Percentiles rank a stretch among this genome's conserved stretches.
These are phyloP conservation scores for Kickxella alabastrina DNA, from an alignment of 192 early-diverging fungal species.

Conservation along the genomic window DNA sequence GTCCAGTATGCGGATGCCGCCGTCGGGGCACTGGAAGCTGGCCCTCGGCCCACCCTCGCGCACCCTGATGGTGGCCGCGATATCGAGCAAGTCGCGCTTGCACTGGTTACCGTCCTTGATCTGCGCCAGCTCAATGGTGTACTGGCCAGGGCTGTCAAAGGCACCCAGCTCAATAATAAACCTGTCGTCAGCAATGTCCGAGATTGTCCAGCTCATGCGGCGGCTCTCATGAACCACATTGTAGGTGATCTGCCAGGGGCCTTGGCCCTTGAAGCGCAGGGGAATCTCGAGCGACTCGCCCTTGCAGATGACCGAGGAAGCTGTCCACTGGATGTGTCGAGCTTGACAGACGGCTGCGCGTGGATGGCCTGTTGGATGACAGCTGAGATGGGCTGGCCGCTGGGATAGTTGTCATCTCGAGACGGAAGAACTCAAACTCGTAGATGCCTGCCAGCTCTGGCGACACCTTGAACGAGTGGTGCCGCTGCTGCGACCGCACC, in stretches of 20 bases:
- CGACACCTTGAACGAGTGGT: slow-evolving; percentile 26
- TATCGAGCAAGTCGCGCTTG: slow-evolving; percentile 28
- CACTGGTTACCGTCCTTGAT: slow-evolving; percentile 44
- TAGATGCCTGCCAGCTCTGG: slow-evolving; percentile 43
- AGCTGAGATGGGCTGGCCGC: slow-evolving; percentile 23
- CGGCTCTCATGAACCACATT: slow-evolving; percentile 25
- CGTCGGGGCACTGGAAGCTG: slow-evolving; percentile 26
- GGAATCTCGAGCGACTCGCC: slow-evolving; percentile 37
- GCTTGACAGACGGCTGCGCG: slow-evolving; percentile 41
- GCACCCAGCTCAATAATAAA: slow-evolving; percentile 20
- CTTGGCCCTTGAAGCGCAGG: slow-evolving; percentile 53
- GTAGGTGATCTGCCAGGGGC: slow-evolving; percentile 52
- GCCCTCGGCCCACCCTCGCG: slow-evolving; percentile 36
- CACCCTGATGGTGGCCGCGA: slow-evolving; percentile 19
- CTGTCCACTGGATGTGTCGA: slow-evolving; percentile 13
- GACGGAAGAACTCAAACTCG: slow-evolving; percentile 39
- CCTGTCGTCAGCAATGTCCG: slow-evolving; percentile 18
- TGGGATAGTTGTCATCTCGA: slow-evolving; percentile 51
- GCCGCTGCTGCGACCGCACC: slow-evolving; percentile 33
- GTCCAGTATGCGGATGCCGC: slow-evolving; percentile 28
- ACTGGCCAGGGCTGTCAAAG: slow-evolving; percentile 25
- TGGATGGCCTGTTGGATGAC: slow-evolving; percentile 32
- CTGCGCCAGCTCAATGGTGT: slow-evolving; percentile 32
- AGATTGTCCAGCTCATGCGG: slow-evolving; percentile 8
- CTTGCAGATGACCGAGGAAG: slow-evolving; percentile 15